Evolutionary conservation across 2,329 filamentous ascomycete genomes (phyloP), one percentile per base, ranked within the genome.

Genomic region (Davidsoniella australis): DNA sequence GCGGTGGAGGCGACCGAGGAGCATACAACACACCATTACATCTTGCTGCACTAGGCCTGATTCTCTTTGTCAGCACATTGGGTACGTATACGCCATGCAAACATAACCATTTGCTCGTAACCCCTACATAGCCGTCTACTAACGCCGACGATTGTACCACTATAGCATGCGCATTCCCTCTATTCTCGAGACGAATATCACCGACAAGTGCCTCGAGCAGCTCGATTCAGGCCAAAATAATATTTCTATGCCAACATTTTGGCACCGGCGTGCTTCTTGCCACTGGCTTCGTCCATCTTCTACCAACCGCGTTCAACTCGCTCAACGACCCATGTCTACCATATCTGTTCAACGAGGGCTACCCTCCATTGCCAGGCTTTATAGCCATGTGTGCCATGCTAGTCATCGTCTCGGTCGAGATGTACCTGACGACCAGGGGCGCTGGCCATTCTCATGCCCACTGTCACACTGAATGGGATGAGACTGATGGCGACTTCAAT

Each of bases 231-330:
- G 70, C 69, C 54, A 69, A 63, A 18, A 70, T 82, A 57, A 70
- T 82, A 54, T 81, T 82, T 60, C 67, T 79, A 54, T 79, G 77
- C 57, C 76, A 82, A 55, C 82, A 86, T 64, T 82, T 85, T 55
- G 82, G 85, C 58, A 91, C 85, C 1, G 85, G 85, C 52, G 85
- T 91, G 17, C 68, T 91, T n/a, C 80, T 91, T 54, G 84, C 85
- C 9, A 91, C 85, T 1, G 84, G 85, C 49, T 91, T 91, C 58
- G 83, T 89, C 23, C 84, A 89, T 64, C 69, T 82, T 10, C 71
- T 82, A 3, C 79, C 76, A 48, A 83, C 75, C 23, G 79, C 80
- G 1, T 84, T 84, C 57, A 62, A 70, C 52, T 80, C 77, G 39
- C 66, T 82, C 17, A 80, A 73, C 55, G 75, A 82, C 54, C 79